Percentiles rank a stretch among this genome's conserved stretches.
phyloP scores from a whole-genome alignment of 1,284 basidiomycete species.

The Microbotryomycetes sp. region DNA sequence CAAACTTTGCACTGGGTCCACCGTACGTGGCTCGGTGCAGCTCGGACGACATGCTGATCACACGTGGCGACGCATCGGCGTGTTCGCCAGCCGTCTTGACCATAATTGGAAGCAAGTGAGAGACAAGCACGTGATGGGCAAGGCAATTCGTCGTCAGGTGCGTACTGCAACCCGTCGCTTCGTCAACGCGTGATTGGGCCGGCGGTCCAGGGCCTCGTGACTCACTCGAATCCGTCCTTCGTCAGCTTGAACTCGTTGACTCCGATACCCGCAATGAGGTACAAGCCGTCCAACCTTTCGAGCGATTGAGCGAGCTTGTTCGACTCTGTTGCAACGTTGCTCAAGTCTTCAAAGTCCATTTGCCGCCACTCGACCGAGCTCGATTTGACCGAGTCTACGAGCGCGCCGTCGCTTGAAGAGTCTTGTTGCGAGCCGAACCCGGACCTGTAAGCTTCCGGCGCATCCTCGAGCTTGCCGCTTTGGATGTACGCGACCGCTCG shows the following conservation, averaged over 20 bases:
- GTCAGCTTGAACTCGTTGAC: conserved; percentile 27
- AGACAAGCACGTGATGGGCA: conserved; percentile 24
- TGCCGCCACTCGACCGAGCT: conserved; percentile 10
- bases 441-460: conserved; percentile 19
- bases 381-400: background rate
- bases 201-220: background rate
- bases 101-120: conserved; percentile 24
- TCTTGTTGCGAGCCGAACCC: conserved; percentile 13
- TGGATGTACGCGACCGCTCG: conserved; percentile 26
- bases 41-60: conserved; percentile 10
- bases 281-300: conserved; percentile 22
- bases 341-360: conserved; percentile 23
- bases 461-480: conserved; percentile 17
- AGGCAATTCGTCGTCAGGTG: conserved; percentile 28
- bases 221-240: conserved; percentile 31
- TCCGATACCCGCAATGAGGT: conserved; percentile 27
- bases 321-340: conserved; percentile 11
- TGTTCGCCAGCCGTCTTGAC: conserved; percentile 23
- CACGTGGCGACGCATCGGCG: background rate
- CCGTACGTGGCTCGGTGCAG: conserved; percentile 20
- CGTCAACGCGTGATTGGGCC: background rate
- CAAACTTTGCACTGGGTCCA: conserved; percentile 10
- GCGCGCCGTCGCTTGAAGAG: conserved; percentile 7
- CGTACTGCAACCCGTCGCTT: background rate
- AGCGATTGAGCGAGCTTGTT: conserved; percentile 17